These are phyloP conservation scores for Pleodorina starrii DNA, from an alignment of 139 green algal genomes.

Conservation along the genomic window DNA sequence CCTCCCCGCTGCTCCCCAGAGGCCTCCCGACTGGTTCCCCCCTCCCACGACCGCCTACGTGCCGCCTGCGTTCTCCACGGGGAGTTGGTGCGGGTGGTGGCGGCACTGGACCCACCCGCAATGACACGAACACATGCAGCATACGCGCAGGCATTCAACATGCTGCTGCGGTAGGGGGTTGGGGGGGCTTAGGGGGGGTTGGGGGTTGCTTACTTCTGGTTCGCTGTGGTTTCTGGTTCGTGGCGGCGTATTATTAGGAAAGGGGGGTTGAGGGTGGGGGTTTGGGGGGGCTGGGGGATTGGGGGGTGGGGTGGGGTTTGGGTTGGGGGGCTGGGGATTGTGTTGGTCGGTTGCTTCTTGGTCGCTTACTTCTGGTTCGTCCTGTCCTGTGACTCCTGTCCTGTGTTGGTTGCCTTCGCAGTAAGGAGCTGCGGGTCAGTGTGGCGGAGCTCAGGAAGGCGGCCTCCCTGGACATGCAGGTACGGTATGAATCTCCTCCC, in stretches of 20 bases:
- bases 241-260: too few relatives aligned
- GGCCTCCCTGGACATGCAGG: constrained; percentile 27
- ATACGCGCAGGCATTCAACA: constrained; percentile 19
- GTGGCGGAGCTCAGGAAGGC: constrained; percentile 47
- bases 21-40: constrained; percentile 28
- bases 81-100: constrained; percentile 48
- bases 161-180: constrained; percentile 52
- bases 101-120: constrained; percentile 47
- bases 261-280: too few relatives aligned
- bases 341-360: not conserved
- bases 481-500: too few relatives aligned
- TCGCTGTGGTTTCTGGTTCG: too few relatives aligned
- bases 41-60: constrained; percentile 40
- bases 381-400: too few relatives aligned
- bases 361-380: not conserved
- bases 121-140: constrained; percentile 33
- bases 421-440: constrained; percentile 44
- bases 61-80: constrained; percentile 4
- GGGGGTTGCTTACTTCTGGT: not conserved
- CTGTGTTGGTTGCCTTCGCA: not conserved
- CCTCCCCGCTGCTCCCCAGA: too few relatives aligned
- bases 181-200: not conserved
- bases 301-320: too few relatives aligned
- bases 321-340: too few relatives aligned
- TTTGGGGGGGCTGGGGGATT: not conserved